A percentile compares a stretch with the other conserved stretches of the same genome.
Evolutionary conservation across 768 basidiomycete species (phyloP).

Genomic region (Amanita muscaria): DNA sequence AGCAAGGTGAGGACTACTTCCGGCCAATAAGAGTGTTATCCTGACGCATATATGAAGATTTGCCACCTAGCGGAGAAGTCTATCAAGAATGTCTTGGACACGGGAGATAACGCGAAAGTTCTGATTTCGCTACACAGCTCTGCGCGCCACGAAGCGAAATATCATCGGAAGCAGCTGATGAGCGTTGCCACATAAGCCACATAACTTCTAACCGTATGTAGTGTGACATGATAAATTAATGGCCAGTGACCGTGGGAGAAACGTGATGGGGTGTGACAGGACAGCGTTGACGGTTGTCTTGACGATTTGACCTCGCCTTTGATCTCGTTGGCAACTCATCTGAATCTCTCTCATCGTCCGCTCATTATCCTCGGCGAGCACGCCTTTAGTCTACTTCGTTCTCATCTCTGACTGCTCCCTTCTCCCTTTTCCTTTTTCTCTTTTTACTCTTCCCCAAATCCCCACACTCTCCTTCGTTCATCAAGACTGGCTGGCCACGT

Average conservation of each 20-base stretch:
- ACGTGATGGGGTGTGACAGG: conserved; percentile 9
- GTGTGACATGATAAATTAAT: too few relatives aligned
- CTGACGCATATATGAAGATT: conserved; percentile 31
- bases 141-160: conserved; percentile 20
- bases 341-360: conserved; percentile 18
- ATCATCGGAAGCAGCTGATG: conserved; percentile 25
- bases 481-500: conserved; percentile 54
- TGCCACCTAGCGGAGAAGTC: conserved; percentile 67
- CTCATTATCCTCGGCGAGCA: conserved; percentile 28
- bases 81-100: conserved; percentile 59
- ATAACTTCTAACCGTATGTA: too few relatives aligned
- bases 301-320: conserved; percentile 22
- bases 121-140: conserved; percentile 55
- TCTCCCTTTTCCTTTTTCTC: conserved; percentile 15
- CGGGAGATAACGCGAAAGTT: conserved; percentile 53
- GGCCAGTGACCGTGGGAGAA: conserved; percentile 6
- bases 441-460: conserved; percentile 13
- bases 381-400: conserved; percentile 21
- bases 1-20: conserved; percentile 29
- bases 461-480: conserved; percentile 17
- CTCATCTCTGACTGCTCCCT: conserved; percentile 15
- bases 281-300: conserved; percentile 28
- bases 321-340: conserved; percentile 14
- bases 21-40: not conserved
- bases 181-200: too few relatives aligned